Percentiles rank a stretch among this genome's conserved stretches.
Conservation (phyloP, 2,329 filamentous ascomycete genomes). For the Fusarium temperatum region DNA sequence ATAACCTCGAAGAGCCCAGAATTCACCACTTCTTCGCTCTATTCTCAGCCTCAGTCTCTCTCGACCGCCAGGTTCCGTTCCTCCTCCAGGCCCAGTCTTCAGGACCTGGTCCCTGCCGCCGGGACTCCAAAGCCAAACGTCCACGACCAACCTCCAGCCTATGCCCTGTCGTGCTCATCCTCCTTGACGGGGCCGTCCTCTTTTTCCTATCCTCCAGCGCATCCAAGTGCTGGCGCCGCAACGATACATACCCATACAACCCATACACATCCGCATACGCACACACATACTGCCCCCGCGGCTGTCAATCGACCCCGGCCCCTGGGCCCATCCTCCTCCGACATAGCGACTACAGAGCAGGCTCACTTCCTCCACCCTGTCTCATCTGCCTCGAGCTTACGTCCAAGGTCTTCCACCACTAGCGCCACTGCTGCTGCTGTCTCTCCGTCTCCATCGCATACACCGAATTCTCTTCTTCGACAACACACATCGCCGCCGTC, state of each 20-base stretch:
- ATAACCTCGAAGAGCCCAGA: constrained; percentile 4
- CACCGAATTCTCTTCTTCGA: constrained; percentile 27
- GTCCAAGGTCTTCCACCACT: constrained; percentile 37
- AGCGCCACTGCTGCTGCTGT: constrained; percentile 26
- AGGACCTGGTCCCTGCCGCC: constrained; percentile 31
- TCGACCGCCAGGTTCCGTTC: constrained; percentile 34
- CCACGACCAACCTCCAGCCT: constrained; percentile 27
- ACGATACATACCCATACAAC: constrained; percentile 3
- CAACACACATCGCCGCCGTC: constrained; percentile 29
- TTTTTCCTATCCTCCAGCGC: constrained; percentile 33
- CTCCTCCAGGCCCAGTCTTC: constrained; percentile 36
- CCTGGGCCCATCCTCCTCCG: constrained; percentile 36
- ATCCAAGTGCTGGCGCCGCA: constrained; percentile 13
- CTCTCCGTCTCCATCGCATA: constrained; percentile 26
- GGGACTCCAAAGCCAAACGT: constrained; percentile 15
- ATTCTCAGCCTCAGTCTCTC: constrained; percentile 17
- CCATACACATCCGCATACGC: constrained; percentile 1
- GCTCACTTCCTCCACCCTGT: constrained; percentile 37
- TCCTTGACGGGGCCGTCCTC: constrained; percentile 30
- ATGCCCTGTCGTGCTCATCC: constrained; percentile 27
- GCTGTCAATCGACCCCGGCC: constrained; percentile 33
- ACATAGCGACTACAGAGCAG: constrained; percentile 30
- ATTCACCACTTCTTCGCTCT: constrained; percentile 4
- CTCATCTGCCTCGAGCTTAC: constrained; percentile 35
- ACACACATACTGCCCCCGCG: constrained; percentile 13